These are phyloP conservation scores for Straminergon stramineum DNA, from an alignment of 225 moss, liverwort and hornwort genomes.

Conservation along the genomic window DNA sequence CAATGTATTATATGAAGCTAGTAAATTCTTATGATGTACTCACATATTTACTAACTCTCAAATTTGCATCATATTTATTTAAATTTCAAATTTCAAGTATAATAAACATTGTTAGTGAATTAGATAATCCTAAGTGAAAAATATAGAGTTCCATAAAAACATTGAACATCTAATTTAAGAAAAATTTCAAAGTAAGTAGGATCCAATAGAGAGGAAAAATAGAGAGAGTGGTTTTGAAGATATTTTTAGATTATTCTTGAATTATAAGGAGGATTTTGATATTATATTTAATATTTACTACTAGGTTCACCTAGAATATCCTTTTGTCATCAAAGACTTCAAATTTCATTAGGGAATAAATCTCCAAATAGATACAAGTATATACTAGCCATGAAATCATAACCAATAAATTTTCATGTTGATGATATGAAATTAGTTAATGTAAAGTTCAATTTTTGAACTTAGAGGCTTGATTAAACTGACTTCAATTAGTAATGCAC, in stretches of 20 bases:
- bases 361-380: background rate
- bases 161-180: background rate
- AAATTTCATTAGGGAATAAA: background rate
- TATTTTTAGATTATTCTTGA: too few relatives aligned
- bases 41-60: background rate
- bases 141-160: background rate
- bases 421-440: background rate
- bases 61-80: background rate
- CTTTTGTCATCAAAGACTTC: background rate
- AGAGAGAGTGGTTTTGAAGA: background rate
- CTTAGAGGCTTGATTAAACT: accelerated
- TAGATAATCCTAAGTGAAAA: background rate
- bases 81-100: background rate
- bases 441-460: background rate
- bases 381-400: accelerated
- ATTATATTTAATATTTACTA: background rate
- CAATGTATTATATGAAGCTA: background rate
- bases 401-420: background rate
- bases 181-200: too few relatives aligned
- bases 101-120: accelerated
- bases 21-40: background rate
- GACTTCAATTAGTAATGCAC: background rate
- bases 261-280: background rate
- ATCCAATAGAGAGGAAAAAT: too few relatives aligned
- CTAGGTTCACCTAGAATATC: background rate